Evolutionary conservation across 139 green algal genomes (phyloP).

Genomic region (Chlamydomonas schloesseri): DNA sequence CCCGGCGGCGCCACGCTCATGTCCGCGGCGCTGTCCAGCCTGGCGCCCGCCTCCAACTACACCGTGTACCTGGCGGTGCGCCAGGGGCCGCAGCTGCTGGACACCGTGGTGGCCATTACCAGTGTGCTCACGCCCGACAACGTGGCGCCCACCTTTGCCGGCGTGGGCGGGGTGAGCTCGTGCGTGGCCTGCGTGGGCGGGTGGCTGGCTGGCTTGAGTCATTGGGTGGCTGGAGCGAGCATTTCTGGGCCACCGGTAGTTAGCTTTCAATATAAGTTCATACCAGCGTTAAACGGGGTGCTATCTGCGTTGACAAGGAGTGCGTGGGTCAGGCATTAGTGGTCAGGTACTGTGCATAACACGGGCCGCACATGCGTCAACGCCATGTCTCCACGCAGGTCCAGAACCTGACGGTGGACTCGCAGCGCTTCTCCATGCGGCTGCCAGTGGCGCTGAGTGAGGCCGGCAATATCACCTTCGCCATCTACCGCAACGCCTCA

Average conservation of each 20-base stretch:
- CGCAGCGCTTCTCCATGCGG: slow-evolving; percentile 34
- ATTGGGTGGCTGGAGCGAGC: no score
- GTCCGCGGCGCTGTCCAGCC: slow-evolving; percentile 6
- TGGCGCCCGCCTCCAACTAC: slow-evolving; percentile 59
- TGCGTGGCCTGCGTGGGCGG: no score
- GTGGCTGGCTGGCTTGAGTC: no score
- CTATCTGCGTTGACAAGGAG: no score
- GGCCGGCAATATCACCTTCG: slow-evolving; percentile 43
- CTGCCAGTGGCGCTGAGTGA: slow-evolving; percentile 54
- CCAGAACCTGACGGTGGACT: slow-evolving; percentile 25
- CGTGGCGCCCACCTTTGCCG: slow-evolving; percentile 49
- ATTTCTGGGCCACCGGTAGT: no score
- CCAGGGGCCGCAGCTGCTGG: slow-evolving; percentile 21
- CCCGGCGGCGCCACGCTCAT: slow-evolving; percentile 6
- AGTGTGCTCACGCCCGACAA: slow-evolving; percentile 59
- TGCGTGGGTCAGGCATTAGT: no score
- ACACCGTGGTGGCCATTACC: slow-evolving; percentile 45
- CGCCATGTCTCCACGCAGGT: background rate
- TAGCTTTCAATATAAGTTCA: no score
- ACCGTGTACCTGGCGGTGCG: slow-evolving; percentile 51
- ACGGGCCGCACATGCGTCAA: no score
- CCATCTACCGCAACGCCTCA: slow-evolving; percentile 49
- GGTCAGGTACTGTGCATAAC: no score
- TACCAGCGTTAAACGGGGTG: no score
- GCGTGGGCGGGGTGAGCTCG: slow-evolving; percentile 18